Base-by-base conservation (phyloP, 208 protist genomes). In the Acanthamoeba lenticulata region DNA sequence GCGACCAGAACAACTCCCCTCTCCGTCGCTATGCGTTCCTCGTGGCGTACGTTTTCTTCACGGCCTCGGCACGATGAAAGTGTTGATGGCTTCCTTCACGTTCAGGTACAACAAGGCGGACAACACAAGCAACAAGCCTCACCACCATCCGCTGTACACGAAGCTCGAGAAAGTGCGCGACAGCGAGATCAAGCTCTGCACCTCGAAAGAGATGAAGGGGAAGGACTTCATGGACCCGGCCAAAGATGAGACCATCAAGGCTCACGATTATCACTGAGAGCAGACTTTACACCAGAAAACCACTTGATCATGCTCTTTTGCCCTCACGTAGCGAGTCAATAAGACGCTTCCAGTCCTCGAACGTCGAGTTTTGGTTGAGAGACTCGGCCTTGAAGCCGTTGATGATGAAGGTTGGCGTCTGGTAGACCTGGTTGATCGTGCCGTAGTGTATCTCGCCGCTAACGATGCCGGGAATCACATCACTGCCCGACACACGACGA, bases 131-230 rank as follows among this genome's bases (percentile, higher is more conserved):
- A 52, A 81, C 32, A 93, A 93, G 72, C 47, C 55, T 42, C 90
- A 93, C 36, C 83, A 90, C 27, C 90, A 93, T 32, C 90, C 90
- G 15, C 36, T 72, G 45, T 93, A 93, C 65, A 93, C 65, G 36
- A 72, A 72, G 72, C 90, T 93, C 6, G 47, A 79, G 45, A 72
- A 93, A 60, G 90, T 93, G 4, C 36, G 34, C 29, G 83, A 90
- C 40, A 38, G 34, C 24, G 83, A 60, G 47, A 90, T 90, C 45
- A 90, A 69, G 83, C 45, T 72, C 9, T 90, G 83, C 49, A 90
- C 44, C 2, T 44, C 17, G 21, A 27, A 7, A 19, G 74, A 85
- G 42, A 85, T 38, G 42, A 85, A 85, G 74, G 74, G 74, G 44
- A 85, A 85, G 74, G 74, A 85, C n/a, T 85, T 85, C 74, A 85